These are phyloP conservation scores for Crithidia brevicula DNA, from an alignment of 208 protist species.

Conservation along the genomic window DNA sequence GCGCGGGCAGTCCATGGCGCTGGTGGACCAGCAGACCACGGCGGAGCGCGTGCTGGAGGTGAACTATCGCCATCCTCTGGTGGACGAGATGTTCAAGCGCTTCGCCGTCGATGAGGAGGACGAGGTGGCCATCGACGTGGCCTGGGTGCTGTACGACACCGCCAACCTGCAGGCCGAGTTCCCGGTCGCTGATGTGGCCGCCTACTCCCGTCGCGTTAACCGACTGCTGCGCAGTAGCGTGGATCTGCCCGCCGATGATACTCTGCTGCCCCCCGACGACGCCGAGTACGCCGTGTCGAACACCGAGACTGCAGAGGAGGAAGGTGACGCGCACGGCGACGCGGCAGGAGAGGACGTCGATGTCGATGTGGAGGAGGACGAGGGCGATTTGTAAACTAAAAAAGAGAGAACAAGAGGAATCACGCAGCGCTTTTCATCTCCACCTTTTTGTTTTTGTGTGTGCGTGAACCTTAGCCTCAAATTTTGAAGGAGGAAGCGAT, in stretches of 20 bases:
- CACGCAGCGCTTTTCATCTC: not conserved
- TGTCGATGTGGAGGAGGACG: conserved; percentile 23
- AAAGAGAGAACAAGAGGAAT: too few relatives aligned
- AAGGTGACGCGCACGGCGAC: conserved; percentile 7
- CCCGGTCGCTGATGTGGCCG: conserved; percentile 72
- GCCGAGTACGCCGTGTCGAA: conserved; percentile 68
- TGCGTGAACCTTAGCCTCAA: too few relatives aligned
- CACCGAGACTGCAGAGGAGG: conserved; percentile 34
- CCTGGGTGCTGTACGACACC: conserved; percentile 96
- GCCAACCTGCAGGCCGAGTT: conserved; percentile 95
- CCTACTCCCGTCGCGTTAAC: conserved; percentile 86
- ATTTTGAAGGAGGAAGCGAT: too few relatives aligned
- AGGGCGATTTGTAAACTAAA: conserved; percentile 35
- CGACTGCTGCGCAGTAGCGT: conserved; percentile 90
- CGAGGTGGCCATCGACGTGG: conserved; percentile 83
- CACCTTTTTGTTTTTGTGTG: too few relatives aligned
- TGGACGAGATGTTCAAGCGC: conserved; percentile 92
- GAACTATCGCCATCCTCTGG: conserved; percentile 97
- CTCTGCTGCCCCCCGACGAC: conserved; percentile 76
- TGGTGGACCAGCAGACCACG: conserved; percentile 39
- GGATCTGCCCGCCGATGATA: conserved; percentile 70
- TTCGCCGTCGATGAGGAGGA: conserved; percentile 90
- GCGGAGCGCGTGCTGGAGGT: conserved; percentile 97
- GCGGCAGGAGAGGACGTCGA: conserved; percentile 23
- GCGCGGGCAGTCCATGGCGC: conserved; percentile 93